Conservation (phyloP, 257 asterid genomes). For the Nemophila menziesii region DNA sequence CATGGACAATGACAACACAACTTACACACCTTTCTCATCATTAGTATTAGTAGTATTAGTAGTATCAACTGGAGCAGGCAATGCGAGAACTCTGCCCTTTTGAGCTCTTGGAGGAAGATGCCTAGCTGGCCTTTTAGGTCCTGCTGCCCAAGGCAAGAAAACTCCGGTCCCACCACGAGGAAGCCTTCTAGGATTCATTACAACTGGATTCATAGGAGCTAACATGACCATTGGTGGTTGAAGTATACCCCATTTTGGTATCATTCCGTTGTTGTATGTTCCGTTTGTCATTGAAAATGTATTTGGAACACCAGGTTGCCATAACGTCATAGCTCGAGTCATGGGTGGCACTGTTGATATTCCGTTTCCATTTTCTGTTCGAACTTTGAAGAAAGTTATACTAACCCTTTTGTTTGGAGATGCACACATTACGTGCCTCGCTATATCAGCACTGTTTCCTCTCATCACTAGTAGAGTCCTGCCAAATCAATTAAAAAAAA, state of each 20-base stretch:
- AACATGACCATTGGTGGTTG: constrained; percentile 65
- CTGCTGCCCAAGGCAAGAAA: constrained; percentile 68
- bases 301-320: constrained; percentile 60
- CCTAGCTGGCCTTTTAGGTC: constrained; percentile 53
- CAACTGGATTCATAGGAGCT: constrained; percentile 52
- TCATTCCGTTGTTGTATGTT: constrained; percentile 16
- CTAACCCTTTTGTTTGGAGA: constrained; percentile 73
- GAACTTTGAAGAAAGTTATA: constrained; percentile 70
- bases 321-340: constrained; percentile 48
- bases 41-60: constrained; percentile 25
- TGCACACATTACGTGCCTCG: constrained; percentile 91
- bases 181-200: constrained; percentile 39
- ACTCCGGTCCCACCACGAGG: constrained; percentile 88
- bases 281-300: constrained; percentile 31
- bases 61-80: constrained; percentile 38
- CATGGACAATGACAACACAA: constrained; percentile 7
- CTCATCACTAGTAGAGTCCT: constrained; percentile 92
- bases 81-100: constrained; percentile 52
- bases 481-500: constrained; percentile 11
- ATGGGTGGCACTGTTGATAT: constrained; percentile 21
- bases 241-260: constrained; percentile 66
- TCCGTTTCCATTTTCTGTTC: constrained; percentile 29
- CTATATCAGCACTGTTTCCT: constrained; percentile 82
- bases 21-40: constrained; percentile 17
- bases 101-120: constrained; percentile 95